phyloP scores from a whole-genome alignment of 1,284 basidiomycete species.

The Heterobasidion annosum region DNA sequence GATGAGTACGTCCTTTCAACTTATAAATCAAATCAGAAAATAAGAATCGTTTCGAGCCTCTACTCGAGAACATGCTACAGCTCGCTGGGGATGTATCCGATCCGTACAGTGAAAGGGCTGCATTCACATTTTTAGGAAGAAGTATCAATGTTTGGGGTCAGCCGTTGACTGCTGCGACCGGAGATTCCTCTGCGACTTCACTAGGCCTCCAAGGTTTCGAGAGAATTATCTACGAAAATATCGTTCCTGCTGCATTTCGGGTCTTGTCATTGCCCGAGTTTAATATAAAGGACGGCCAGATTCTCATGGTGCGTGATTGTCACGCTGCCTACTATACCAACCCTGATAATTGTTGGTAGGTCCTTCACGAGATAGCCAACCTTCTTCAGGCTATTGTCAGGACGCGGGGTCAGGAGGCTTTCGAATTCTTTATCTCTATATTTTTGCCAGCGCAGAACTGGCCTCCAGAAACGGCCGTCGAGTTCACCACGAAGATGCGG shows the following conservation, averaged over 20 bases:
- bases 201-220: constrained; percentile 85
- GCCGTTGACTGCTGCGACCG: constrained; percentile 20
- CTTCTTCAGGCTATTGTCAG: constrained; percentile 76
- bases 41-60: constrained; percentile 61
- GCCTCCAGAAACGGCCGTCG: constrained; percentile 69
- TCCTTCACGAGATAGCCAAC: constrained; percentile 81
- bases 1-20: neutral
- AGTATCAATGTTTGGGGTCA: constrained; percentile 78
- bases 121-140: constrained; percentile 77
- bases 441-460: constrained; percentile 89
- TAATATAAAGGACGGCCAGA: constrained; percentile 85
- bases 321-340: neutral
- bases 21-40: constrained; percentile 47
- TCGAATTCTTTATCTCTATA: constrained; percentile 71
- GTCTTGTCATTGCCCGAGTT: constrained; percentile 77
- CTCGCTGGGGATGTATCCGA: constrained; percentile 74
- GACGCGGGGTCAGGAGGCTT: constrained; percentile 78
- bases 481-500: constrained; percentile 73
- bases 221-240: constrained; percentile 83
- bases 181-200: constrained; percentile 27
- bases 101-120: constrained; percentile 67
- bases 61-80: constrained; percentile 70
- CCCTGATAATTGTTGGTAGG: constrained; percentile 32
- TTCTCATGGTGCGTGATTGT: constrained; percentile 54
- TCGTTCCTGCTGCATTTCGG: constrained; percentile 79